Base-by-base conservation (phyloP, 225 moss, liverwort and hornwort genomes). In the Climacium dendroides region DNA sequence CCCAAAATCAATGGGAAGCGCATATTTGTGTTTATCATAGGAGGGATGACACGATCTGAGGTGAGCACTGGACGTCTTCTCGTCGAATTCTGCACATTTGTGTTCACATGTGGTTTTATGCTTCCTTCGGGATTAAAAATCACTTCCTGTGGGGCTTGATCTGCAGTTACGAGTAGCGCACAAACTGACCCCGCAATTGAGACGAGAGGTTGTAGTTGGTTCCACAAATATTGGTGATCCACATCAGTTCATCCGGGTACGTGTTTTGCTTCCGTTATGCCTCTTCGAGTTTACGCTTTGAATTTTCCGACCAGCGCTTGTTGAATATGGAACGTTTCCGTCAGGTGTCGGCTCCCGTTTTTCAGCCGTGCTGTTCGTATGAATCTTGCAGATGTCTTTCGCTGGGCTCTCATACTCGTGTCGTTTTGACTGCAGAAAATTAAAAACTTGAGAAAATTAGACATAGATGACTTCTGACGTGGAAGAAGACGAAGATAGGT, bases 31-130 rank as follows among this genome's bases (percentile, higher is more conserved):
- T 97, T 98, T 75, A 95, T 98, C 70, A 92, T 98, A 85, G 98
- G 98, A 87, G 98, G 98, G 86, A 95, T 98, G 92, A 97, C 98
- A 83, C 92, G 96, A 87, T 98, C 98, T 86, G 98, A 98, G 96
- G 98, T 97, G 89, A 88, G 91, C 64, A 37, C 35, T 64, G 13
- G 71, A 77, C 52, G 26, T 70, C 88, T 53, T 63, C n/a, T 84
- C 9, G 55, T 62, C 34, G 82, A 32, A 43, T 43, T 52, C 32
- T 82, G 78, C 54, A 53, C 62, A 35, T 73, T 32, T 52, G 24
- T 78, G 71, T 73, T 87, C 48, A n/a, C n/a, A 35, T 74, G 28
- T 81, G 76, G 47, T 79, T 67, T 85, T 79, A 11, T 32, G 18
- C 73, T 76, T 74, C 75, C 45, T 81, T 52, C 35, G 65, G 83